Conservation (phyloP, 768 basidiomycete genomes). For the Lactarius pseudohatsudake region DNA sequence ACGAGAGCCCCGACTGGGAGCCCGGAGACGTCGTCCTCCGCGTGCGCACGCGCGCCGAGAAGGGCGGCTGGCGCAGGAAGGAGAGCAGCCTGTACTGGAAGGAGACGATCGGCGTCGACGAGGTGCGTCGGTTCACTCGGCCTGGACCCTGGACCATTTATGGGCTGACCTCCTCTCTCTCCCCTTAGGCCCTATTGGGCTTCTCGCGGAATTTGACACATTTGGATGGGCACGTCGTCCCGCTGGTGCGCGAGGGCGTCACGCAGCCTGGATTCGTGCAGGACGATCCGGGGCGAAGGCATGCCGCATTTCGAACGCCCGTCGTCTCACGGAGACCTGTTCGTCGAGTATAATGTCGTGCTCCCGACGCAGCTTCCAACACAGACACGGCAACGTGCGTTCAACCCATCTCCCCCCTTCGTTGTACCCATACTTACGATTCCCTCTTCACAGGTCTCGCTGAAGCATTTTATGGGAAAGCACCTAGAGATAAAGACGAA, state of each 20-base stretch:
- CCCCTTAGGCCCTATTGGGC: conserved; percentile 84
- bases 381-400: conserved; percentile 75
- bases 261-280: conserved; percentile 96
- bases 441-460: conserved; percentile 21
- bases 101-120: conserved; percentile 87
- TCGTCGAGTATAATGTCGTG: conserved; percentile 91
- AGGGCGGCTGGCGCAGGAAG: conserved; percentile 85
- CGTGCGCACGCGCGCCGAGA: conserved; percentile 73
- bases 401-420: background rate
- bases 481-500: conserved; percentile 26
- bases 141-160: too few species aligned
- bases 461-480: conserved; percentile 29
- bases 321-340: conserved; percentile 72
- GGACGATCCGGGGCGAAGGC: conserved; percentile 79
- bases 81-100: conserved; percentile 90
- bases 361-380: conserved; percentile 72
- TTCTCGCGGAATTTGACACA: conserved; percentile 91
- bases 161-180: background rate
- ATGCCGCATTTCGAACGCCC: conserved; percentile 69
- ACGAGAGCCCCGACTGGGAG: conserved; percentile 95
- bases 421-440: background rate
- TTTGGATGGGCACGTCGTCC: conserved; percentile 81
- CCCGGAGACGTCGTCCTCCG: conserved; percentile 90
- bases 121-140: conserved; percentile 49
- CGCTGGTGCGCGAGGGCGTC: conserved; percentile 68